Evolutionary conservation across 2,329 filamentous ascomycete species (phyloP).

Genomic region (Ophiosphaerella herpotricha): DNA sequence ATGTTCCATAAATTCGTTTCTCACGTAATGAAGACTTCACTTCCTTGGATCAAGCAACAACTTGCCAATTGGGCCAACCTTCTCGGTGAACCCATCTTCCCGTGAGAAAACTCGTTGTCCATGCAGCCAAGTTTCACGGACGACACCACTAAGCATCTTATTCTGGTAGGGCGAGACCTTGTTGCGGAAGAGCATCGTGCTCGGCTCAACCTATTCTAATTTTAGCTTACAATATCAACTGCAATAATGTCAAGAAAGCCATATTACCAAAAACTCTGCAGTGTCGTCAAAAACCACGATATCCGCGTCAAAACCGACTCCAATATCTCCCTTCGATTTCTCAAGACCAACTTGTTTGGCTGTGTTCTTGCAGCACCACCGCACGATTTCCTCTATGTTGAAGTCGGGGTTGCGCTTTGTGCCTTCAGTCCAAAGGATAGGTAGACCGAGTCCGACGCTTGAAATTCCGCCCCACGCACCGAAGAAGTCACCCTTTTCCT

Average conservation of each 20-base stretch:
- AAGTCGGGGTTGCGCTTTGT: conserved; percentile 61
- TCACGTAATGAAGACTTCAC: background rate
- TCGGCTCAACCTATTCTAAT: conserved; percentile 50
- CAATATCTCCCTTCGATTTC: conserved; percentile 79
- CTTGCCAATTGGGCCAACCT: conserved; percentile 54
- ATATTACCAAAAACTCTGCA: conserved; percentile 72
- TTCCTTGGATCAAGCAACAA: conserved; percentile 57
- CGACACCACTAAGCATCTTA: conserved; percentile 74
- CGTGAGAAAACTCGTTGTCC: conserved; percentile 75
- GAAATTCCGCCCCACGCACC: conserved; percentile 96
- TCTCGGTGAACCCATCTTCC: conserved; percentile 67
- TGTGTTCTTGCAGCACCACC: conserved; percentile 84
- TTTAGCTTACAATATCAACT: background rate
- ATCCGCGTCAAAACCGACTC: conserved; percentile 84
- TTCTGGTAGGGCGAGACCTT: conserved; percentile 91
- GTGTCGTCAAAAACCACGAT: conserved; percentile 89
- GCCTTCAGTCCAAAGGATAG: conserved; percentile 84
- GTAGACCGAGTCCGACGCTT: conserved; percentile 87
- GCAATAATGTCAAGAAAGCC: background rate
- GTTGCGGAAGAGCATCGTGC: conserved; percentile 93
- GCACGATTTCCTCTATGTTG: conserved; percentile 76
- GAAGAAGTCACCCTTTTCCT: conserved; percentile 80
- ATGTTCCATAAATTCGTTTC: background rate
- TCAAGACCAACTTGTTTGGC: conserved; percentile 85
- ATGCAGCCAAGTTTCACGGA: conserved; percentile 83